Conservation (phyloP, 202 grass and related monocot species). For the Panicum hallii region DNA sequence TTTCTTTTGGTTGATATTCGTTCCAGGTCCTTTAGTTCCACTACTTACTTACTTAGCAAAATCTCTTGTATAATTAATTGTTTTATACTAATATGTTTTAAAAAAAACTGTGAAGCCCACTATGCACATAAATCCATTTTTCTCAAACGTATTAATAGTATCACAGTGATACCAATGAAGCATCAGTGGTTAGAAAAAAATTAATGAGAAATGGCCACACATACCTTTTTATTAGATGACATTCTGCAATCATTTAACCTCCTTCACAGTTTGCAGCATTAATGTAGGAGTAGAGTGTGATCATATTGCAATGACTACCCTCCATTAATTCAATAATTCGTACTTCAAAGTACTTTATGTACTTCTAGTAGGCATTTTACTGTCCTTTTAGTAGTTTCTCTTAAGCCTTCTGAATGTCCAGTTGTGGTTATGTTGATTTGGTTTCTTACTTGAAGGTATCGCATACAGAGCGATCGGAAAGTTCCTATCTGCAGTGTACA, state of each 20-base stretch:
- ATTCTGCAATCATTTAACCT: background rate
- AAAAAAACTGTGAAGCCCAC: background rate
- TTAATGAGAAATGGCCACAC: background rate
- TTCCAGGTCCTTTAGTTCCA: conserved; percentile 8
- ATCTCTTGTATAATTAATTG: background rate
- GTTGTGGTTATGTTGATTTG: conserved; percentile 45
- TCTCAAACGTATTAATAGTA: background rate
- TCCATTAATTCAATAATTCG: background rate
- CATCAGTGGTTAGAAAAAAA: background rate
- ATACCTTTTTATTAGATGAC: background rate
- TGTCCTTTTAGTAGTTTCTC: background rate
- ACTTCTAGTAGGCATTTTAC: background rate
- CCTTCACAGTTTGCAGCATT: background rate
- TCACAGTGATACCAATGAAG: background rate
- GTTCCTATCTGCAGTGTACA: conserved; percentile 85
- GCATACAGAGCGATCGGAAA: conserved; percentile 89
- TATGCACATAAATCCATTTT: background rate
- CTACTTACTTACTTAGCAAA: background rate
- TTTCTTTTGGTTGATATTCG: background rate
- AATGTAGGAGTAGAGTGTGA: background rate
- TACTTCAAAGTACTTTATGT: background rate
- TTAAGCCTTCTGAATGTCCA: conserved; percentile 32
- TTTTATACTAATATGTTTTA: background rate
- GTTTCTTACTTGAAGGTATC: conserved; percentile 72
- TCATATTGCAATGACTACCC: background rate